These are phyloP conservation scores for Corrigiola litoralis DNA, from an alignment of 179 eudicot species.

Conservation along the genomic window DNA sequence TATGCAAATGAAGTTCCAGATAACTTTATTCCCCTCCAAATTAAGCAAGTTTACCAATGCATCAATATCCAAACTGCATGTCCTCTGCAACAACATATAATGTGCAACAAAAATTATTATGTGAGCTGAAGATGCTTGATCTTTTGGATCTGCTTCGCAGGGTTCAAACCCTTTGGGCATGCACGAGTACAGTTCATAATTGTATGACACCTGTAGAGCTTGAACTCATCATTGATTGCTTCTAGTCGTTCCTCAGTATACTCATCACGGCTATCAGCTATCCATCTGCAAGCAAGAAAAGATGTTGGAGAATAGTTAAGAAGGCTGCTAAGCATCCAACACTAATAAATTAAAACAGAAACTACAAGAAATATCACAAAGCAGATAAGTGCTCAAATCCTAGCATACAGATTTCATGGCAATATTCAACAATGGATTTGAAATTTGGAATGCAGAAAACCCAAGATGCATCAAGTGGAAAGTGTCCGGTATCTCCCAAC, in stretches of 20 bases:
- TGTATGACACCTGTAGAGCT: slow-evolving; percentile 97
- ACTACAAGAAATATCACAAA: not conserved
- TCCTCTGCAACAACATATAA: not conserved
- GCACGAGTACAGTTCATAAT: slow-evolving; percentile 94
- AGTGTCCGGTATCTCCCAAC: too few species aligned
- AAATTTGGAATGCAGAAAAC: too few species aligned
- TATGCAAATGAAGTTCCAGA: too few species aligned
- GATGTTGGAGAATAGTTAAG: too few species aligned
- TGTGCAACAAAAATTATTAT: not conserved
- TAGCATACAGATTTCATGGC: too few species aligned
- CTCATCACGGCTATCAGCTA: slow-evolving; percentile 99
- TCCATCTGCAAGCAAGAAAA: slow-evolving; percentile 64
- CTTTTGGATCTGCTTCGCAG: slow-evolving; percentile 81
- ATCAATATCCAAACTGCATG: not conserved
- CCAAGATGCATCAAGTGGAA: too few species aligned
- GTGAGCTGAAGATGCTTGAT: slow-evolving; percentile 71
- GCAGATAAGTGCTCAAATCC: too few species aligned
- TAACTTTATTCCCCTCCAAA: not conserved
- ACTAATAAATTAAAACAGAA: not conserved
- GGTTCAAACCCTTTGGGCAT: slow-evolving; percentile 96
- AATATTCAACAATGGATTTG: too few species aligned
- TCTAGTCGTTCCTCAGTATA: slow-evolving; percentile 87
- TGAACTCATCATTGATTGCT: slow-evolving; percentile 85
- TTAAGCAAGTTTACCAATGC: not conserved
- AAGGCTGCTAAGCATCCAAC: not conserved